Conservation (phyloP, 1,139 yeast genomes). For the Pichia sp. region DNA sequence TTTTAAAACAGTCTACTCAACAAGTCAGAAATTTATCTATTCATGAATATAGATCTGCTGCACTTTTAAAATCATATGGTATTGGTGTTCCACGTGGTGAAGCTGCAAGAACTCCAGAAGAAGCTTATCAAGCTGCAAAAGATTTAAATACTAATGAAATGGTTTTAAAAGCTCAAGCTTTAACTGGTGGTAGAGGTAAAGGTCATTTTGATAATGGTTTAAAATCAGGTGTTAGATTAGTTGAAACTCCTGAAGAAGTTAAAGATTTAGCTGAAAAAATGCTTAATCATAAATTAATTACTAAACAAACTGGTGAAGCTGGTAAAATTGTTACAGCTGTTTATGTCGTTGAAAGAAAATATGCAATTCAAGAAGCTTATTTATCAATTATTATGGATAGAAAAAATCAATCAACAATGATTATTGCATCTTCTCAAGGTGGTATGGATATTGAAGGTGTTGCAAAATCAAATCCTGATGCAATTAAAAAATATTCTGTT, state of each 20-base stretch:
- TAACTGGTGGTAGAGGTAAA: slow-evolving; percentile 99
- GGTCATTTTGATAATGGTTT: slow-evolving; percentile 95
- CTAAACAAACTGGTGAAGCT: slow-evolving; percentile 96
- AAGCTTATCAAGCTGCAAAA: slow-evolving; percentile 77
- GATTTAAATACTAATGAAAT: slow-evolving; percentile 65
- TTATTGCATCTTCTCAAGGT: slow-evolving; percentile 96
- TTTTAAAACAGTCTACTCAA: slow-evolving; percentile 7
- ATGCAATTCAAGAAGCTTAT: slow-evolving; percentile 91
- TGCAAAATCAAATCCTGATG: slow-evolving; percentile 85
- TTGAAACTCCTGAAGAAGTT: slow-evolving; percentile 82
- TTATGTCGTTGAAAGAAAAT: slow-evolving; percentile 90
- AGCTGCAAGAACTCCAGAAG: slow-evolving; percentile 86
- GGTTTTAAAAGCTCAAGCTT: slow-evolving; percentile 96
- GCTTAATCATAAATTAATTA: slow-evolving; percentile 88
- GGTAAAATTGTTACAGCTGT: slow-evolving; percentile 98
- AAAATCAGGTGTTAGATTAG: slow-evolving; percentile 94
- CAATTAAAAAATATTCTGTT: slow-evolving; percentile 84
- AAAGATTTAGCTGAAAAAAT: slow-evolving; percentile 79
- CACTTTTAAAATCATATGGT: slow-evolving; percentile 68
- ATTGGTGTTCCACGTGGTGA: slow-evolving; percentile 88
- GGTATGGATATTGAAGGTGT: slow-evolving; percentile 99
- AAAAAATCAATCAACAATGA: slow-evolving; percentile 80
- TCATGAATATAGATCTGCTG: slow-evolving; percentile 96
- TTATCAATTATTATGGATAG: slow-evolving; percentile 94
- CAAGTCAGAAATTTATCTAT: slow-evolving; percentile 65